Base-by-base conservation (phyloP, 306 rosid species). In the Pyrus bretschneideri region DNA sequence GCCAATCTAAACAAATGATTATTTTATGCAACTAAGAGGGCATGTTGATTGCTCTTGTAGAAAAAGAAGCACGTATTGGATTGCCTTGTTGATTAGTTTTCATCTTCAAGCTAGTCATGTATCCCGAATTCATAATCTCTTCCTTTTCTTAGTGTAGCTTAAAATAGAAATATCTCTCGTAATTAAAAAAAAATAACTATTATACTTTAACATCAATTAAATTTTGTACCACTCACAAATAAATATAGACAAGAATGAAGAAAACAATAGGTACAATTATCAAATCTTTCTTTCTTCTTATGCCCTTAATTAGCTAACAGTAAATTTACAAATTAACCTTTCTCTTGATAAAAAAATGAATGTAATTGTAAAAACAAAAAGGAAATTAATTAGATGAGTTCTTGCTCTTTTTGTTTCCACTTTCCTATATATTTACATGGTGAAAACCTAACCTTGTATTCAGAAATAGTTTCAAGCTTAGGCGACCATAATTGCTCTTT, bases 401-500 rank as follows among this genome's bases (percentile, higher is more conserved):
- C 23, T 72, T 81, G 83, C 70, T 92, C 92, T 78, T 84, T 89
- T 63, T 79, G 85, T 83, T 86, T 92, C 88, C 90, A 81, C 45
- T 89, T 85, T 58, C 90, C 91, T 54, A 93, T 73, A 76, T 88
- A 85, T 33, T 88, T 88, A 70, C 93, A 88, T 4, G 97, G 97
- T 10, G 97, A 95, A 38, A 83, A 82, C 89, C 93, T 90, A 84
- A 88, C 69, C 81, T 82, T 95, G 70, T 88, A 78, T 75, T 95
- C 97, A 0, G 97, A 88, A 66, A 95, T 95, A 38, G 96, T 90
- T 74, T 92, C 97, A 80, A 95, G 96, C 80, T 90, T 90, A 9
- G 98, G 98, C 19, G 97, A 95, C 98, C 98, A 95, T 4, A 85
- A 64, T 46, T 89, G 96, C 21, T 86, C 92, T 84, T 88, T 92